These are phyloP conservation scores for Stentor roeselii DNA, from an alignment of 73 alveolate species.

Conservation along the genomic window DNA sequence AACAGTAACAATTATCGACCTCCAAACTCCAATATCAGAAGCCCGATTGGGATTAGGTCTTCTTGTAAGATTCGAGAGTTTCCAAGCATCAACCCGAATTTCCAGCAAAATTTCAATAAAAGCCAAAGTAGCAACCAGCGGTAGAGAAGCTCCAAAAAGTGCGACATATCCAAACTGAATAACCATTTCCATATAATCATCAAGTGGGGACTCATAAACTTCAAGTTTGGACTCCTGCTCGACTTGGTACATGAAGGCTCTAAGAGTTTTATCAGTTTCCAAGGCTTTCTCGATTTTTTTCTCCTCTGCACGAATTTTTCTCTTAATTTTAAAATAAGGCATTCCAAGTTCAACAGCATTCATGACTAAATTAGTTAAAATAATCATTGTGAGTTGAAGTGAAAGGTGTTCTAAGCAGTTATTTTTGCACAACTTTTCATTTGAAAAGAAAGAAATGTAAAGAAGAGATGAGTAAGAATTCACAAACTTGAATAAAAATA, in stretches of 20 bases:
- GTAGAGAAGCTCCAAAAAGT: slow-evolving; percentile 8
- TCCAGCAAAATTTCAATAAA: slow-evolving; percentile 17
- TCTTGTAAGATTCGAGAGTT: slow-evolving; percentile 4
- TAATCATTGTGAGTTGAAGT: neutral
- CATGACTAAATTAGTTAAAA: neutral
- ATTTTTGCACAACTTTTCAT: slow-evolving; percentile 31
- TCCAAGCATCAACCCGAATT: slow-evolving; percentile 32
- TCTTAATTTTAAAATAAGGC: slow-evolving; percentile 11
- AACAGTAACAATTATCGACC: neutral
- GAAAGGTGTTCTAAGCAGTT: neutral
- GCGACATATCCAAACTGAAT: slow-evolving; percentile 22
- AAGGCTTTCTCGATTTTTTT: neutral
- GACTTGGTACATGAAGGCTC: neutral
- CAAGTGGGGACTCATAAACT: slow-evolving; percentile 14
- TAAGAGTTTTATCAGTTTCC: neutral
- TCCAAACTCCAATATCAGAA: slow-evolving; percentile 24
- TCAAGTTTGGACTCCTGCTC: neutral
- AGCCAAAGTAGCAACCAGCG: slow-evolving; percentile 15
- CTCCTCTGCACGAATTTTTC: neutral
- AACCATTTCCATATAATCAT: slow-evolving; percentile 29
- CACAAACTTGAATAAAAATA: slow-evolving; percentile 39
- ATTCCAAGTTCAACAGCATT: slow-evolving; percentile 25
- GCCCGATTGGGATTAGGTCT: slow-evolving; percentile 22
- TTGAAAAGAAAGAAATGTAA: slow-evolving; percentile 40
- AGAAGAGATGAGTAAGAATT: slow-evolving; percentile 36